phyloP scores from a whole-genome alignment of 768 basidiomycete species.

The Lactifluus subvellereus region DNA sequence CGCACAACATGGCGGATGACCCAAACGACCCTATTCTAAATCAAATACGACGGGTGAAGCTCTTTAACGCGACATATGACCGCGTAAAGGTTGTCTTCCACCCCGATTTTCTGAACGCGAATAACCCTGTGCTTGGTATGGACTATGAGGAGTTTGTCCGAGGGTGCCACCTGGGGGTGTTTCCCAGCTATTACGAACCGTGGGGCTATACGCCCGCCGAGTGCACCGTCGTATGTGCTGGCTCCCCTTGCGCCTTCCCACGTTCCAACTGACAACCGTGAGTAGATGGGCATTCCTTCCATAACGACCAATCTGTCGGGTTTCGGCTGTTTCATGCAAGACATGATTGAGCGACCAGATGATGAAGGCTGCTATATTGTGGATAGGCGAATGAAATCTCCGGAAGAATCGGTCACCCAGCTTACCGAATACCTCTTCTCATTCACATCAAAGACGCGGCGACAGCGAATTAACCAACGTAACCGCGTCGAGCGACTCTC shows the following conservation, averaged over 20 bases:
- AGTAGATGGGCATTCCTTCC: constrained; percentile 93
- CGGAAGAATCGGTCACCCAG: constrained; percentile 87
- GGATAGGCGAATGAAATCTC: constrained; percentile 81
- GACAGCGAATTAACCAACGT: constrained; percentile 97
- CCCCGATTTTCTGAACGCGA: constrained; percentile 96
- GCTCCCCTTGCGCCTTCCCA: neutral
- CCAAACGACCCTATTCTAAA: constrained; percentile 87
- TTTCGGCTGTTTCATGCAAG: constrained; percentile 98
- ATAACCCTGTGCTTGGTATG: constrained; percentile 93
- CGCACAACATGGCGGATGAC: constrained; percentile 98
- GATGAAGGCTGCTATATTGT: constrained; percentile 98
- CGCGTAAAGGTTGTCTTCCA: constrained; percentile 98
- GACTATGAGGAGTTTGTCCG: constrained; percentile 99
- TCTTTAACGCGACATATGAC: constrained; percentile 86
- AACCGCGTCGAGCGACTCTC: constrained; percentile 94
- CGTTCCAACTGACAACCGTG: constrained; percentile 12
- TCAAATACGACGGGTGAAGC: constrained; percentile 87
- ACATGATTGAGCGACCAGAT: constrained; percentile 88
- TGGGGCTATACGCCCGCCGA: constrained; percentile 98
- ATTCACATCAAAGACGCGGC: constrained; percentile 79
- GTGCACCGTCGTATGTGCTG: constrained; percentile 84
- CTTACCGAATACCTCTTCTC: constrained; percentile 69
- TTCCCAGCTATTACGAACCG: constrained; percentile 96
- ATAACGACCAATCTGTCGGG: constrained; percentile 98
- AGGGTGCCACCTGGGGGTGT: constrained; percentile 96